Evolutionary conservation across 768 basidiomycete species (phyloP).

Genomic region (Royoungia palumana): DNA sequence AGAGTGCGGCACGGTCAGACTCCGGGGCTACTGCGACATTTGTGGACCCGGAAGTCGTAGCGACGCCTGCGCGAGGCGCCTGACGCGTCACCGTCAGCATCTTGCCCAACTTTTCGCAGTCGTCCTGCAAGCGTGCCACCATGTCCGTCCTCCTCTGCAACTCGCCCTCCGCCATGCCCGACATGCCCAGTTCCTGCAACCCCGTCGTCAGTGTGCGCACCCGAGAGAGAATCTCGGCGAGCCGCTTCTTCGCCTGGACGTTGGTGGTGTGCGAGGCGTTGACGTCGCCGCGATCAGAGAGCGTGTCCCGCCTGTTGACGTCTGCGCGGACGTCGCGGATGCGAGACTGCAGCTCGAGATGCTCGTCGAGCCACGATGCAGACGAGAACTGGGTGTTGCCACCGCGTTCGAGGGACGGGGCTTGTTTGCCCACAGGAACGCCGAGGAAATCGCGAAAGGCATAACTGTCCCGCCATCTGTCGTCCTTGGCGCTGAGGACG

Average conservation of each 20-base stretch:
- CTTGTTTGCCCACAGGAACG: slow-evolving; percentile 64
- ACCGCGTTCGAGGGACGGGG: slow-evolving; percentile 23
- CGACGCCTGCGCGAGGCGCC: slow-evolving; percentile 37
- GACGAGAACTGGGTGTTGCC: slow-evolving; percentile 57
- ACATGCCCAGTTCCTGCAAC: slow-evolving; percentile 58
- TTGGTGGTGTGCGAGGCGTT: slow-evolving; percentile 72
- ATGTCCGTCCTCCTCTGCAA: slow-evolving; percentile 84
- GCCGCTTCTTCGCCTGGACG: slow-evolving; percentile 81
- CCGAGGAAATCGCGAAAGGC: slow-evolving; percentile 87
- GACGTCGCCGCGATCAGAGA: slow-evolving; percentile 72
- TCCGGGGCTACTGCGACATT: slow-evolving; percentile 39
- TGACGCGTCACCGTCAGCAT: slow-evolving; percentile 78
- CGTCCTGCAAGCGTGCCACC: slow-evolving; percentile 84
- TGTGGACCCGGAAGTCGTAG: slow-evolving; percentile 26
- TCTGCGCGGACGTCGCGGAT: slow-evolving; percentile 82
- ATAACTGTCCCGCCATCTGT: slow-evolving; percentile 74
- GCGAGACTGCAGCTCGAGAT: slow-evolving; percentile 68
- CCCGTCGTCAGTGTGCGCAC: slow-evolving; percentile 69
- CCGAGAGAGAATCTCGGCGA: slow-evolving; percentile 74
- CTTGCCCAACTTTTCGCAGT: slow-evolving; percentile 82
- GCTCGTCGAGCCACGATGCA: slow-evolving; percentile 88
- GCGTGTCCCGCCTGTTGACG: slow-evolving; percentile 83
- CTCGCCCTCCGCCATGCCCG: slow-evolving; percentile 89
- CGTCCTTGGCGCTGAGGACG: slow-evolving; percentile 78
- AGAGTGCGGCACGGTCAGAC: slow-evolving; percentile 62